These are phyloP conservation scores for Trichosanthes truncata DNA, from an alignment of 306 rosid species.

Conservation along the genomic window DNA sequence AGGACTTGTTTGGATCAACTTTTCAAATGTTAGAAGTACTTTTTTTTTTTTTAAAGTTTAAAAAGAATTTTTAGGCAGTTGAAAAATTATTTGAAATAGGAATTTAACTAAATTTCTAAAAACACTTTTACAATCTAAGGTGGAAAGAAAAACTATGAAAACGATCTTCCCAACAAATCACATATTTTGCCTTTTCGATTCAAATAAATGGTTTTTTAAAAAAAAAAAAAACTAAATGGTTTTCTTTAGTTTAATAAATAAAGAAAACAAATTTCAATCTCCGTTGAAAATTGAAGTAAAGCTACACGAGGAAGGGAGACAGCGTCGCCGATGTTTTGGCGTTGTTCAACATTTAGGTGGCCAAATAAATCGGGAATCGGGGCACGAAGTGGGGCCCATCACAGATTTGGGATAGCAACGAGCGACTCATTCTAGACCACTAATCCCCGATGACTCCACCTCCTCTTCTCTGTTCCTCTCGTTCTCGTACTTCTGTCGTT, in stretches of 20 bases:
- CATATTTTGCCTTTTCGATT: background rate
- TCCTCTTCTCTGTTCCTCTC: background rate
- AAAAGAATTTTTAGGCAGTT: too few relatives aligned
- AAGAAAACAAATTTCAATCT: background rate
- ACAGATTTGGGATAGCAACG: constrained; percentile 4
- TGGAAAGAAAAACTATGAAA: background rate
- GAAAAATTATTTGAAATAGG: too few relatives aligned
- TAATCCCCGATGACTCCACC: constrained; percentile 10
- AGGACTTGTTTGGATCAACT: too few relatives aligned
- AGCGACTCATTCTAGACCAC: constrained; percentile 18
- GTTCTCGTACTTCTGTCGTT: background rate
- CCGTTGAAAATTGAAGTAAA: background rate
- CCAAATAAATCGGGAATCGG: constrained; percentile 8
- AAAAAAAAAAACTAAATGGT: too few relatives aligned
- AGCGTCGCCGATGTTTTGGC: background rate
- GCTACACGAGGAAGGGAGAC: background rate
- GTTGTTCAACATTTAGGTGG: background rate
- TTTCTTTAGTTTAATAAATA: background rate
- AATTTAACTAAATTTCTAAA: too few relatives aligned
- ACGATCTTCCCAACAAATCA: background rate
- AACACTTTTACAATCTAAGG: too few relatives aligned
- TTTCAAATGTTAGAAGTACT: too few relatives aligned
- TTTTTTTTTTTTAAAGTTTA: too few relatives aligned
- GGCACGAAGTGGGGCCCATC: constrained; percentile 14
- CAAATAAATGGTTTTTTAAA: background rate